Conservation (phyloP, 2,329 filamentous ascomycete species). For the Neopestalotiopsis sp. region DNA sequence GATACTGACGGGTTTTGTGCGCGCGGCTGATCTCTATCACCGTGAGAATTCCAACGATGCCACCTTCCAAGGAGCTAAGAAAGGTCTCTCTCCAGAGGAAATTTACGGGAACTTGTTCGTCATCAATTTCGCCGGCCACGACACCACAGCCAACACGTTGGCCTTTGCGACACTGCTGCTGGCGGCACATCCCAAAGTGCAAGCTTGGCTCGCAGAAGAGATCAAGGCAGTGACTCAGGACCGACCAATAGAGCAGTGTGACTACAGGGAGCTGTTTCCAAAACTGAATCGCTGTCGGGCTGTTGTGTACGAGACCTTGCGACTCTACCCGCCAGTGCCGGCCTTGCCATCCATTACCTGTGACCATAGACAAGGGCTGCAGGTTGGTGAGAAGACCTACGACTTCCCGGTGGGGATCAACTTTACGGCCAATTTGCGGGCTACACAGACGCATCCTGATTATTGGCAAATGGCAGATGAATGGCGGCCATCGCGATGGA, state of each 20-base stretch:
- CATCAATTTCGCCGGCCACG: slow-evolving; percentile 35
- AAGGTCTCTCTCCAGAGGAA: slow-evolving; percentile 20
- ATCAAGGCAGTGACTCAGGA: slow-evolving; percentile 18
- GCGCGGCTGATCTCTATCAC: slow-evolving; percentile 22
- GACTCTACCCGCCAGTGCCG: slow-evolving; percentile 10
- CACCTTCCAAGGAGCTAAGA: not conserved
- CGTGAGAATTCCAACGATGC: slow-evolving; percentile 18
- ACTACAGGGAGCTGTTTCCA: slow-evolving; percentile 26
- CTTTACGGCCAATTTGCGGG: slow-evolving; percentile 18
- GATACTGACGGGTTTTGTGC: not conserved
- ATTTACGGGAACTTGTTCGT: slow-evolving; percentile 33
- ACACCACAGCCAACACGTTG: slow-evolving; percentile 32
- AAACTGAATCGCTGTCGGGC: slow-evolving; percentile 29
- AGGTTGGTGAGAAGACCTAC: not conserved
- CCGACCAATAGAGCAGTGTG: slow-evolving; percentile 12
- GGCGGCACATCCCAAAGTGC: slow-evolving; percentile 26
- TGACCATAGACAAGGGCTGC: slow-evolving; percentile 11
- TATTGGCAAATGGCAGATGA: slow-evolving; percentile 19
- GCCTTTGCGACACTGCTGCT: slow-evolving; percentile 27
- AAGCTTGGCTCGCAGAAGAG: slow-evolving; percentile 24
- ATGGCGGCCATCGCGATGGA: slow-evolving; percentile 22
- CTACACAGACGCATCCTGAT: slow-evolving; percentile 20
- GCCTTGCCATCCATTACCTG: not conserved
- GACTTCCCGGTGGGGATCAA: not conserved
- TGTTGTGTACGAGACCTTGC: slow-evolving; percentile 23